These are phyloP conservation scores for Apiospora marii DNA, from an alignment of 2,329 filamentous ascomycete species.

Conservation along the genomic window DNA sequence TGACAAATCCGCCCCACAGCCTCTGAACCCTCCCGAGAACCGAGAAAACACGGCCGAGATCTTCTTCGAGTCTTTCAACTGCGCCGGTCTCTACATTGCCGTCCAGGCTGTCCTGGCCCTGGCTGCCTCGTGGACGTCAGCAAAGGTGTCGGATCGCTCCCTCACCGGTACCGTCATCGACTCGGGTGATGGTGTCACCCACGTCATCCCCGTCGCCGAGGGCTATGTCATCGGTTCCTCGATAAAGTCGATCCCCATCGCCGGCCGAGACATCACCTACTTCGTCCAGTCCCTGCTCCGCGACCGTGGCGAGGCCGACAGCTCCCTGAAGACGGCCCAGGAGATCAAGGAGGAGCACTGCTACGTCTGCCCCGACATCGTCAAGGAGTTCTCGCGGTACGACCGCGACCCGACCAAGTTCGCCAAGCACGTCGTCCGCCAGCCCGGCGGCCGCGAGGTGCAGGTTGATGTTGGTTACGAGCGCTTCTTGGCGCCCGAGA, in stretches of 20 bases:
- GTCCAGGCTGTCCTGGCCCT: conserved; percentile 97
- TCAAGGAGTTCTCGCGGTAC: conserved; percentile 96
- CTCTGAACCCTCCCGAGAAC: conserved; percentile 97
- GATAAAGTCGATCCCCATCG: conserved; percentile 98
- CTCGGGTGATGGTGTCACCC: conserved; percentile 97
- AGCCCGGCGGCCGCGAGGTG: conserved; percentile 85
- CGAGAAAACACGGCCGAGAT: conserved; percentile 99
- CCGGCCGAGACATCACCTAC: conserved; percentile 97
- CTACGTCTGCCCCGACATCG: conserved; percentile 97
- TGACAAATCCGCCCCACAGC: conserved; percentile 57
- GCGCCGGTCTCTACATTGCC: conserved; percentile 97
- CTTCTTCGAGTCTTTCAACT: conserved; percentile 99
- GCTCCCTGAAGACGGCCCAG: conserved; percentile 95
- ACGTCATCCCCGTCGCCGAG: conserved; percentile 98
- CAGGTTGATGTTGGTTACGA: conserved; percentile 96
- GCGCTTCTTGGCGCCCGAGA: conserved; percentile 96
- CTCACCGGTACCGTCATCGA: conserved; percentile 98
- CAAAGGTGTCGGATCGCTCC: conserved; percentile 95
- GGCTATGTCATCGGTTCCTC: conserved; percentile 99
- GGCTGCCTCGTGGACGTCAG: conserved; percentile 97
- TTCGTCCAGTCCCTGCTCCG: conserved; percentile 96
- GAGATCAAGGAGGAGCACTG: conserved; percentile 99
- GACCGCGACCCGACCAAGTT: conserved; percentile 93
- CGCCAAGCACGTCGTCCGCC: conserved; percentile 85
- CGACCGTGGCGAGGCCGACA: conserved; percentile 96